Evolutionary conservation across 2,329 filamentous ascomycete genomes (phyloP), one percentile per base, ranked within the genome.

Genomic region (Microdochium bolleyi): DNA sequence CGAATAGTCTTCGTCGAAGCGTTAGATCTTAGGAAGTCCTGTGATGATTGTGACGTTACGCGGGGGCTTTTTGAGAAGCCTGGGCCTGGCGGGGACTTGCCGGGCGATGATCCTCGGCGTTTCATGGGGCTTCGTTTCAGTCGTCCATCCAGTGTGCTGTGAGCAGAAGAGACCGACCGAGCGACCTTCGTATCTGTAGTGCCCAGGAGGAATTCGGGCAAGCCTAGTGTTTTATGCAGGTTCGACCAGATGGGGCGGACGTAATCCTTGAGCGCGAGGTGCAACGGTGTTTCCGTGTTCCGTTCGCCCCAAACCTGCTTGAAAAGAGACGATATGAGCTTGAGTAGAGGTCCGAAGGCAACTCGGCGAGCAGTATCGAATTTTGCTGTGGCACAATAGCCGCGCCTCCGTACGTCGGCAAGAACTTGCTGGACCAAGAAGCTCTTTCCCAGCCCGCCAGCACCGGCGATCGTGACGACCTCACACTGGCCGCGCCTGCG

Each of bases 191-290:
- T 57, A 44, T 79, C 76, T 24, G 72, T 70, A 4, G 75, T 67
- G 3, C 80, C 80, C 21, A 86, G 72, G 7, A 86, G 70, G 69
- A 92, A 95, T 61, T 92, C 85, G 0, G 83, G 83, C 27, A 87
- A 72, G 2, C 79, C 81, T 5, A 87, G 72, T 2, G 82, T 67
- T 55, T 77, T 78, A 60, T 85, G 82, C 53, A 87, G 70, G 70
- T 79, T 78, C 8, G 81, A 80, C 83, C 83, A 87, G 14, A 83
- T 75, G 1, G 83, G 83, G 24, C 77, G 77, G 48, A 85, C 76
- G 55, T 83, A 84, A 51, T 83, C 75, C 65, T 82, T 84, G 32
- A 87, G 63, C 1, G 75, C 69, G 58, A 80, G 77, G 56, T 86
- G 83, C 53, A 87, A 84, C 2, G 75, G 70, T 0, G 83, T 85